Conservation (phyloP, 1,284 basidiomycete species). For the Moesziomyces aphidis region DNA sequence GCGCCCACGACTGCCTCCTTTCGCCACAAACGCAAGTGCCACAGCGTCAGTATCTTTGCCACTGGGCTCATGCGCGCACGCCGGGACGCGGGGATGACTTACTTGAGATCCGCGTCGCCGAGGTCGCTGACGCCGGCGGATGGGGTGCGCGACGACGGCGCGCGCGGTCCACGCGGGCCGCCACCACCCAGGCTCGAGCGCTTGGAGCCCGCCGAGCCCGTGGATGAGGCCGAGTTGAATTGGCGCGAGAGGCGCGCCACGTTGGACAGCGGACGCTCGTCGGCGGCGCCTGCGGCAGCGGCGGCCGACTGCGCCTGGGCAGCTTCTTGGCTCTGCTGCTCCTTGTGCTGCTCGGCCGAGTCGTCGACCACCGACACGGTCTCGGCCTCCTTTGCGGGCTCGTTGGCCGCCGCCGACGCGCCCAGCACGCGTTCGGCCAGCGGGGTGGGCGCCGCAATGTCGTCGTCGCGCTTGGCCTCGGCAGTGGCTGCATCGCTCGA, state of each 20-base stretch:
- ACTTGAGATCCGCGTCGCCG: neutral
- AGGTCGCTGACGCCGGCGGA: neutral
- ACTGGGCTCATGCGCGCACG: too few relatives aligned
- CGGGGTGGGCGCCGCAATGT: constrained; percentile 63
- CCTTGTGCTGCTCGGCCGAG: constrained; percentile 23
- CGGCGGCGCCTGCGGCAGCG: constrained; percentile 5
- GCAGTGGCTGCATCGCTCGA: constrained; percentile 64
- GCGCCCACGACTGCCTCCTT: neutral
- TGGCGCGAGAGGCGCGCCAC: constrained; percentile 56
- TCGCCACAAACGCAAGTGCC: neutral
- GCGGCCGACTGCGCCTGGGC: neutral
- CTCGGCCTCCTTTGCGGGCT: constrained; percentile 21
- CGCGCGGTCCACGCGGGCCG: neutral
- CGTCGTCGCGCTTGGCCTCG: constrained; percentile 51
- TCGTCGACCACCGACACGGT: constrained; percentile 23
- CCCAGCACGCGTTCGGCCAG: constrained; percentile 66
- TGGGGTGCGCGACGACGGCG: neutral
- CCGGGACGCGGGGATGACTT: neutral
- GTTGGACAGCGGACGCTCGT: constrained; percentile 48
- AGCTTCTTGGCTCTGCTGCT: constrained; percentile 27
- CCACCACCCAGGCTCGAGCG: constrained; percentile 17
- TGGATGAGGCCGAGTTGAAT: constrained; percentile 24
- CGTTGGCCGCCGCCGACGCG: neutral
- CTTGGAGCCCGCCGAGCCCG: neutral
- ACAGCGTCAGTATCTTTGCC: too few relatives aligned